Base-by-base conservation (phyloP, 148 eudicot species). In the Persicaria maculosa region DNA sequence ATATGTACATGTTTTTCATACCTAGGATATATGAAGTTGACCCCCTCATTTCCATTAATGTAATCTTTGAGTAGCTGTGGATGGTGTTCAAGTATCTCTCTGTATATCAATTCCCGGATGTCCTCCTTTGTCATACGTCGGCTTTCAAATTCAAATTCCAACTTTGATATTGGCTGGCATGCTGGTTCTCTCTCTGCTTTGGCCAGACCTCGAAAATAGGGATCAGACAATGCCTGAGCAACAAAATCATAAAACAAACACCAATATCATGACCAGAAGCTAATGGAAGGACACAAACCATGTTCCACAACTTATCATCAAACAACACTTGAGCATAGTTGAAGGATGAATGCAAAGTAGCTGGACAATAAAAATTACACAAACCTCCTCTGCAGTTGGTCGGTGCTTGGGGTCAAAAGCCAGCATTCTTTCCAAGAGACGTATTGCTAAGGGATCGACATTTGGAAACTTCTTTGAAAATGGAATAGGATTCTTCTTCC, bases 351-450 rank as follows among this genome's bases (percentile, higher is more conserved):
- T 11, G 16, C 16, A 62, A 31, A 57, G 62, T 0, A 31, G 15
- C 44, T 9, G 68, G 50, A 16, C 50, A 69, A 68, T 15, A 44
- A 46, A 44, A 68, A 16, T 11, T 1, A 3, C 54, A 71, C 73
- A 45, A 47, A 85, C 88, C 80, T 85, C 78, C 74, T 85, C 84
- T 43, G 87, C 90, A 75, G 90, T 86, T 8, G 90, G 87, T 15
- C 90, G 75, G 52, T 86, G 83, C 85, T 84, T 86, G 3, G 90
- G 90, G 75, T 86, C 90, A 82, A 86, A 84, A 9, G 87, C 83
- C 73, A 86, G 75, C 69, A 86, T 70, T 72, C 78, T 80, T 76
- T 84, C 83, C 79, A 86, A 75, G 19, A 84, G 71, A 65, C 75
- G 81, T 43, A 86, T 76, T 31, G 81, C 87, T 50, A 79, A 50